Percentiles rank a stretch among this genome's conserved stretches.
Conservation (phyloP, 495 filamentous ascomycete species). For the Achaetomiella virescens region DNA sequence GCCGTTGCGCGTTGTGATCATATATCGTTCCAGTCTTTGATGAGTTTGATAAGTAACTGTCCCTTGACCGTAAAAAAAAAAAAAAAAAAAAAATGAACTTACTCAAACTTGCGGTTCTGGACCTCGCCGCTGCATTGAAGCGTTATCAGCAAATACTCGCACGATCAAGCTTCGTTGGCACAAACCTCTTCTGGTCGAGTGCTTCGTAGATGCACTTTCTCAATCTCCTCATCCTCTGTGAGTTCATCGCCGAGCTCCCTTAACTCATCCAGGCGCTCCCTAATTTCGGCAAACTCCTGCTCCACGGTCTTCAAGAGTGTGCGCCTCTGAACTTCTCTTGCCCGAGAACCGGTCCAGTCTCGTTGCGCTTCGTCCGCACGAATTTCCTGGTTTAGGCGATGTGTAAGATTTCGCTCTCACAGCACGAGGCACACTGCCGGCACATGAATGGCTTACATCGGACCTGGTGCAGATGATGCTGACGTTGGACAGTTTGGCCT, state of each 20-base stretch:
- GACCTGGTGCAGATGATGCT: constrained; percentile 37
- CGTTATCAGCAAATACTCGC: not conserved
- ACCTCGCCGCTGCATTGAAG: not conserved
- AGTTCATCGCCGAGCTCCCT: not conserved
- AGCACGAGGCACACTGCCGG: not conserved
- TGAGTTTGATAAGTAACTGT: not conserved
- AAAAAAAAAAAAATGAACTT: too few relatives aligned
- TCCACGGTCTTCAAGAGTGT: not conserved
- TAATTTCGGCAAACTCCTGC: not conserved
- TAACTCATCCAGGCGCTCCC: not conserved
- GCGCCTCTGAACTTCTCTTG: constrained; percentile 8
- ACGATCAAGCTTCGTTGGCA: not conserved
- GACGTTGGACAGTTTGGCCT: constrained; percentile 30
- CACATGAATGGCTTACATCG: constrained; percentile 23
- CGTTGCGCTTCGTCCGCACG: constrained; percentile 22
- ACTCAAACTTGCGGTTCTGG: constrained; percentile 2
- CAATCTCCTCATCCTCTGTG: not conserved
- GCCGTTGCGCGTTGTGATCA: constrained; percentile 31
- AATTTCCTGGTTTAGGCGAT: constrained; percentile 15
- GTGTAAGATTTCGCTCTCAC: not conserved
- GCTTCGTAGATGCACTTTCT: not conserved
- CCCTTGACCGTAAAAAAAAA: not conserved
- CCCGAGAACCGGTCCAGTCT: constrained; percentile 20
- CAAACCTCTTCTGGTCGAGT: not conserved
- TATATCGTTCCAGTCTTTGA: constrained; percentile 20